phyloP scores from a whole-genome alignment of 805 yeast species.

The Lachancea sp. region DNA sequence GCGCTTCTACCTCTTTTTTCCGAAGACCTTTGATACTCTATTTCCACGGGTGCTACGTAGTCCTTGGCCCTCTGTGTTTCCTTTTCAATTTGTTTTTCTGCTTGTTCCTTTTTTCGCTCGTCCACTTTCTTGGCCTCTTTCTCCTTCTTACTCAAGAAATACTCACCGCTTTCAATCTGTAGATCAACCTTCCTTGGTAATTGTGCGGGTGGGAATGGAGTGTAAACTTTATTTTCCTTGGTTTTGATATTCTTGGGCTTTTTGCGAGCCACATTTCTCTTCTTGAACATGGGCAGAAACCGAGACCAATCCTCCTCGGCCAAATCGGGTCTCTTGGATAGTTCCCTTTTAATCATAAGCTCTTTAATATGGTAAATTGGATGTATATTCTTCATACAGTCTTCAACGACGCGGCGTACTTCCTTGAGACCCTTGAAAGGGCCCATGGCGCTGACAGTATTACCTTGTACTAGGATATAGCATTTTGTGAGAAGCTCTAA shows the following conservation, averaged over 20 bases:
- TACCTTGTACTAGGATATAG: constrained; percentile 94
- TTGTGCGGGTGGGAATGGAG: constrained; percentile 99
- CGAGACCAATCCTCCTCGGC: constrained; percentile 96
- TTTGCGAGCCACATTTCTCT: constrained; percentile 91
- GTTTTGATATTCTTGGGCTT: constrained; percentile 63
- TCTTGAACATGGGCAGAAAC: constrained; percentile 93
- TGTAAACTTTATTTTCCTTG: constrained; percentile 68
- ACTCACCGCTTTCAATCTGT: constrained; percentile 97
- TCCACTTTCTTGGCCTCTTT: constrained; percentile 64
- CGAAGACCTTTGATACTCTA: constrained; percentile 35
- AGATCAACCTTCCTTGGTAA: constrained; percentile 94
- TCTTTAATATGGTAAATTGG: constrained; percentile 98
- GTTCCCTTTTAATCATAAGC: constrained; percentile 92
- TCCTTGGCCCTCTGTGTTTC: constrained; percentile 69
- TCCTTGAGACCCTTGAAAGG: constrained; percentile 89
- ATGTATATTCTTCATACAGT: constrained; percentile 93
- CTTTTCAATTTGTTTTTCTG: constrained; percentile 56
- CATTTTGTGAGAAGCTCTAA: constrained; percentile 92
- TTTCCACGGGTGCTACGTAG: constrained; percentile 82
- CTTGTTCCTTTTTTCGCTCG: constrained; percentile 75
- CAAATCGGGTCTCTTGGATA: constrained; percentile 90
- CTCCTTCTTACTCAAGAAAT: constrained; percentile 83
- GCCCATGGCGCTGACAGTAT: constrained; percentile 96
- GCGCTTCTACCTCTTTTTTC: constrained; percentile 1
- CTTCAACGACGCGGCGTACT: constrained; percentile 89